Evolutionary conservation across 2,329 filamentous ascomycete genomes (phyloP).

Genomic region (Fonsecaea nubica): DNA sequence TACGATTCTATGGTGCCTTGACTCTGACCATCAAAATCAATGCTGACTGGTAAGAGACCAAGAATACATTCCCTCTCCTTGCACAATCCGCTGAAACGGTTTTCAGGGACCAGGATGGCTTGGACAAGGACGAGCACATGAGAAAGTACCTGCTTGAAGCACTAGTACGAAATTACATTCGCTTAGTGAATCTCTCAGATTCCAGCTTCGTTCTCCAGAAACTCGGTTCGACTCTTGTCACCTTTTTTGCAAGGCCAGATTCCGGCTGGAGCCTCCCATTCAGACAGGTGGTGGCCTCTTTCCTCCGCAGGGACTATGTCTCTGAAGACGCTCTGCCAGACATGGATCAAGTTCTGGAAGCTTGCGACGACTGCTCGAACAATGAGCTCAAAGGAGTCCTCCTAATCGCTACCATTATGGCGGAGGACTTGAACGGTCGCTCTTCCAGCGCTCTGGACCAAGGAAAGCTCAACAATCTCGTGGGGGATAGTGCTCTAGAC

Average conservation of each 20-base stretch:
- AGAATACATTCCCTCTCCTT: constrained; percentile 11
- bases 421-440: constrained; percentile 43
- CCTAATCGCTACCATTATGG: constrained; percentile 45
- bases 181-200: constrained; percentile 49
- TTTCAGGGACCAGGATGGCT: constrained; percentile 40
- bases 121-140: constrained; percentile 45
- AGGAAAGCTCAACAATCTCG: constrained; percentile 21
- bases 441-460: constrained; percentile 20
- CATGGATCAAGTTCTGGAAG: constrained; percentile 45
- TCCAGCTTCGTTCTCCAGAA: constrained; percentile 54
- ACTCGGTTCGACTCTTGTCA: constrained; percentile 52
- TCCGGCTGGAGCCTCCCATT: constrained; percentile 47
- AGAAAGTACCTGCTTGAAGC: constrained; percentile 47
- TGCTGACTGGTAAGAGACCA: constrained; percentile 71
- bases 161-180: constrained; percentile 52
- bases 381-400: constrained; percentile 33
- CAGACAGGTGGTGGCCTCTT: constrained; percentile 43
- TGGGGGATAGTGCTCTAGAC: constrained; percentile 33
- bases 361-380: constrained; percentile 20
- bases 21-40: constrained; percentile 96
- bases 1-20: constrained; percentile 89
- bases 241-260: constrained; percentile 51
- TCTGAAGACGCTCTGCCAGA: constrained; percentile 48
- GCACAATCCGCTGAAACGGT: not conserved
- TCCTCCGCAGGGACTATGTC: constrained; percentile 49